These are phyloP conservation scores for Oryza meridionalis DNA, from an alignment of 176 grass and related monocot species.

Conservation along the genomic window DNA sequence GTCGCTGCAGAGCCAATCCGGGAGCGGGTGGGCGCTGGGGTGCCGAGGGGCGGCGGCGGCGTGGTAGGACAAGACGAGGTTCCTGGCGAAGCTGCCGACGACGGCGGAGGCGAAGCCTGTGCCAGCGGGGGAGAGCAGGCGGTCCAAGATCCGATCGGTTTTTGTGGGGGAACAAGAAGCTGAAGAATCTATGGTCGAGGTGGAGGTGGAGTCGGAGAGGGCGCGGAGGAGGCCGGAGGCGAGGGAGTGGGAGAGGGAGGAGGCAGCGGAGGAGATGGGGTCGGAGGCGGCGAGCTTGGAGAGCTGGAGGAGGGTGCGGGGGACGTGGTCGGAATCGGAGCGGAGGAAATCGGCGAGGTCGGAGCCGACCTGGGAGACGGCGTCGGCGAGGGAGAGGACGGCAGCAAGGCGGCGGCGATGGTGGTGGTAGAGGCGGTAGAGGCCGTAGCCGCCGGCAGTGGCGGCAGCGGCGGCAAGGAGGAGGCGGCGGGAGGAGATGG, in stretches of 20 bases:
- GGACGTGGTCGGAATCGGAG: constrained; percentile 73
- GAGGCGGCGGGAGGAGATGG: not conserved
- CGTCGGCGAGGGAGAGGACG: constrained; percentile 54
- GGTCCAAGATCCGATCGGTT: constrained; percentile 69
- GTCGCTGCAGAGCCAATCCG: constrained; percentile 65
- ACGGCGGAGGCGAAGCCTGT: constrained; percentile 72
- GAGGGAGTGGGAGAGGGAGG: constrained; percentile 41
- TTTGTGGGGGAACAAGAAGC: not conserved
- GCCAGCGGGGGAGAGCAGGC: constrained; percentile 62
- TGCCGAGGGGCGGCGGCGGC: not conserved
- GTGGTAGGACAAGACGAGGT: constrained; percentile 59
- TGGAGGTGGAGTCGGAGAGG: constrained; percentile 11
- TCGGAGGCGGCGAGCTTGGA: constrained; percentile 71
- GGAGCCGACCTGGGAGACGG: constrained; percentile 48
- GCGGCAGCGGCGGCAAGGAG: not conserved
- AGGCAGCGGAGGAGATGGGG: constrained; percentile 32
- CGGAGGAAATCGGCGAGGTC: constrained; percentile 70
- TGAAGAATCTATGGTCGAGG: too few species aligned
- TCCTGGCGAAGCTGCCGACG: constrained; percentile 72
- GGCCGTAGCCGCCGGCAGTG: not conserved
- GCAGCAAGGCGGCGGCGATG: constrained; percentile 9
- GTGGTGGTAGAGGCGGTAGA: not conserved
- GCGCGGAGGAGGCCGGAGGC: constrained; percentile 43
- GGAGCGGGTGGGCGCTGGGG: not conserved
- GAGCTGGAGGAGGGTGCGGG: constrained; percentile 69